Evolutionary conservation across 768 basidiomycete species (phyloP).

Genomic region (Lentinula sp.): DNA sequence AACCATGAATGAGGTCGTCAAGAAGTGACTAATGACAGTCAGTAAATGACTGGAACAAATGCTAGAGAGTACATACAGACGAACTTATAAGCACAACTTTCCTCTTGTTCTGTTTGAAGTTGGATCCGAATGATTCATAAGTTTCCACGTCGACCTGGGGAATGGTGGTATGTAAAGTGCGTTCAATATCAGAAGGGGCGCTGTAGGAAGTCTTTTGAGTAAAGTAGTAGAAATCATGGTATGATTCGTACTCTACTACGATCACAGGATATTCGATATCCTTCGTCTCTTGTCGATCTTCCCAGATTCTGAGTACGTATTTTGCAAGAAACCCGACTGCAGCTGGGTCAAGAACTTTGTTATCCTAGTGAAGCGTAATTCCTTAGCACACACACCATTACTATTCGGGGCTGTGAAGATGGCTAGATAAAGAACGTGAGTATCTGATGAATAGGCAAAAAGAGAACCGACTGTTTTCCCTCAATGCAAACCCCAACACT

Average conservation of each 20-base stretch:
- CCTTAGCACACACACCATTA: not conserved
- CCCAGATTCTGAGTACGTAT: constrained; percentile 23
- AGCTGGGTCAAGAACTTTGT: constrained; percentile 13
- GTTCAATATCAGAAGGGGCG: not conserved
- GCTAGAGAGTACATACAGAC: not conserved
- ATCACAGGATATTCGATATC: constrained; percentile 1
- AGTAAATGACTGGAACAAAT: not conserved
- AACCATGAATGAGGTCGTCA: not conserved
- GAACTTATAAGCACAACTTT: not conserved
- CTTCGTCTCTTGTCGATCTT: not conserved
- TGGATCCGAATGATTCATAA: not conserved
- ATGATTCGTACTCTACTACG: not conserved
- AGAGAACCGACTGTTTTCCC: constrained; percentile 28
- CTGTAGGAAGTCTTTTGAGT: not conserved
- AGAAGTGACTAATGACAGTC: not conserved
- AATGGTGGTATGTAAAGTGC: not conserved
- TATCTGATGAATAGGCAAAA: not conserved
- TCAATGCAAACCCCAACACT: constrained; percentile 24
- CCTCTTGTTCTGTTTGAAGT: not conserved
- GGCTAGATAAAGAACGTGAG: not conserved
- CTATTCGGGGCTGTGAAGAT: not conserved
- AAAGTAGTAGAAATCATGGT: not conserved
- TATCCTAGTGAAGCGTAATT: not conserved
- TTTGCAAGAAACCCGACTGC: constrained; percentile 19
- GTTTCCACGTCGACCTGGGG: not conserved